Evolutionary conservation across 805 yeast genomes (phyloP).

Genomic region (Hanseniaspora taiwanica): DNA sequence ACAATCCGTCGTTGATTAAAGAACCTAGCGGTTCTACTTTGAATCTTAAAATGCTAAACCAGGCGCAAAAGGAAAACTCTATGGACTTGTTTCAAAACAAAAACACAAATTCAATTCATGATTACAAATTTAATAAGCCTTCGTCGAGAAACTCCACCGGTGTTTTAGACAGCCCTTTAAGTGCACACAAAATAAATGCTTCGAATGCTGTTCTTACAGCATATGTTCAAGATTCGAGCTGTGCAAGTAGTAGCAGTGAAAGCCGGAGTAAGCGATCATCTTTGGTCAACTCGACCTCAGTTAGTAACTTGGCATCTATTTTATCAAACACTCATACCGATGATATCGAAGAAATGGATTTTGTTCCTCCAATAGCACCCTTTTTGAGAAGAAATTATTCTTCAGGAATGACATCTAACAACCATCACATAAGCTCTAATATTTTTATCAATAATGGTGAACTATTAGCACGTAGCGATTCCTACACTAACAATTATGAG

Average conservation of each 20-base stretch:
- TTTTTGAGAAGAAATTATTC: background rate
- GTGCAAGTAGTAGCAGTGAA: background rate
- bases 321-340: background rate
- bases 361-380: background rate
- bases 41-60: conserved; percentile 1
- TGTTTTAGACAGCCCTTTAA: too few relatives aligned
- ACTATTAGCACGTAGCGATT: too few relatives aligned
- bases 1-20: conserved; percentile 34
- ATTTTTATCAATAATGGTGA: too few relatives aligned
- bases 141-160: too few relatives aligned
- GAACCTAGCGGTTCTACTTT: conserved; percentile 7
- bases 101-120: too few relatives aligned
- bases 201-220: conserved; percentile 29
- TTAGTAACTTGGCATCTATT: background rate
- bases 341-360: background rate
- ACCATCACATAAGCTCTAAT: too few relatives aligned
- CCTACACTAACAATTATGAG: background rate
- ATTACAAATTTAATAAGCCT: too few relatives aligned
- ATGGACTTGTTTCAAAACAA: too few relatives aligned
- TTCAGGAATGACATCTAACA: background rate
- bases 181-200: conserved; percentile 19
- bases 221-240: conserved; percentile 12
- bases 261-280: background rate
- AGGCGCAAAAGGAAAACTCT: conserved; percentile 5
- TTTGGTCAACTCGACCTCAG: background rate